Evolutionary conservation across 495 filamentous ascomycete genomes (phyloP).

Genomic region (Cryomyces antarcticus): DNA sequence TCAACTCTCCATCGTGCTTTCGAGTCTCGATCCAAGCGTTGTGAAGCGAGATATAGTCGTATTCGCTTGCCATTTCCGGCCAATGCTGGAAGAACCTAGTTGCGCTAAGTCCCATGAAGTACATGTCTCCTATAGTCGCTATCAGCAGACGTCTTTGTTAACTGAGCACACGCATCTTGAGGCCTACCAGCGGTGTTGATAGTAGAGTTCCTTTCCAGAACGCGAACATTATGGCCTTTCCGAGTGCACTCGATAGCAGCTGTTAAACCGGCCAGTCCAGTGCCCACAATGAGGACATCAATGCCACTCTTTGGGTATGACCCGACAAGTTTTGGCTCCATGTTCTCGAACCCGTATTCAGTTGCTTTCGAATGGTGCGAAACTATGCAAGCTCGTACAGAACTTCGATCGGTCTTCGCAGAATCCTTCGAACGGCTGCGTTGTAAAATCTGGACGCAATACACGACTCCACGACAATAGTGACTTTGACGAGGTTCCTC

Average conservation of each 20-base stretch:
- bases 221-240: constrained; percentile 39
- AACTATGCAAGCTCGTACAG: too few species aligned
- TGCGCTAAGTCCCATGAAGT: constrained; percentile 27
- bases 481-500: too few species aligned
- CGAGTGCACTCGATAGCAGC: constrained; percentile 40
- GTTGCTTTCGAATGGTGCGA: too few species aligned
- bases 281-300: constrained; percentile 41
- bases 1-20: constrained; percentile 30
- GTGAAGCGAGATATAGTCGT: constrained; percentile 23
- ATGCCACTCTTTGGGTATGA: constrained; percentile 25
- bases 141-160: not conserved
- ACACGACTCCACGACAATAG: too few species aligned
- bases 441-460: too few species aligned
- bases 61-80: constrained; percentile 29
- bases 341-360: too few species aligned
- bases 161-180: not conserved
- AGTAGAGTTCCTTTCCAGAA: constrained; percentile 26
- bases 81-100: constrained; percentile 33
- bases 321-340: not conserved
- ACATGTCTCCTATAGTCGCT: constrained; percentile 27
- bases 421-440: too few species aligned
- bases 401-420: too few species aligned
- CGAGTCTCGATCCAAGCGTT: constrained; percentile 30
- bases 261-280: constrained; percentile 40
- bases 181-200: constrained; percentile 13